These are phyloP conservation scores for Claviceps purpurea DNA, from an alignment of 2,329 filamentous ascomycete genomes.

Conservation along the genomic window DNA sequence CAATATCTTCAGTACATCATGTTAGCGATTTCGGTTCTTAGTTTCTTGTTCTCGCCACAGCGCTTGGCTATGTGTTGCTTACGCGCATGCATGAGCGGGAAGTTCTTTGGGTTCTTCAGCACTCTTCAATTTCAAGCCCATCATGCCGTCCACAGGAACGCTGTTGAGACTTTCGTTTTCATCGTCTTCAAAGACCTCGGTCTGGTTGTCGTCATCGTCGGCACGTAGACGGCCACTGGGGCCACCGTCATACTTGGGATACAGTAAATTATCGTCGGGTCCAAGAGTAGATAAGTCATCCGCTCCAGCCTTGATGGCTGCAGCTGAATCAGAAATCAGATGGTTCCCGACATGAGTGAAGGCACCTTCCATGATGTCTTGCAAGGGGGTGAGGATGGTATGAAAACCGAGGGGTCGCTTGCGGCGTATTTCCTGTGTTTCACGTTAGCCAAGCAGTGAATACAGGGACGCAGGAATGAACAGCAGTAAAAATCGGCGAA, in stretches of 20 bases:
- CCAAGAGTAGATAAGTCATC: slow-evolving; percentile 61
- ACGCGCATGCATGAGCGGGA: slow-evolving; percentile 91
- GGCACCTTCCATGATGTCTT: slow-evolving; percentile 60
- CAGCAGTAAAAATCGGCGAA: neutral
- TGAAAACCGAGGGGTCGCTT: slow-evolving; percentile 5
- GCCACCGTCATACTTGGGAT: slow-evolving; percentile 51
- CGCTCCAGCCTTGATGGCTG: slow-evolving; percentile 76
- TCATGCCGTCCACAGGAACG: slow-evolving; percentile 63
- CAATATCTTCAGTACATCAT: slow-evolving; percentile 53
- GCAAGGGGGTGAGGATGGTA: slow-evolving; percentile 5
- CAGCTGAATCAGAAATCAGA: slow-evolving; percentile 69
- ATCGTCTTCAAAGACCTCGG: slow-evolving; percentile 72
- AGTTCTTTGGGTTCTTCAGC: slow-evolving; percentile 78
- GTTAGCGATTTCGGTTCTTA: neutral
- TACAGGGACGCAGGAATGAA: neutral
- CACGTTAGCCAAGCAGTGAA: neutral
- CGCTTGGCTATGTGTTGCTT: slow-evolving; percentile 24
- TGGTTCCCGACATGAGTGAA: slow-evolving; percentile 84
- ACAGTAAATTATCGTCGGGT: slow-evolving; percentile 69
- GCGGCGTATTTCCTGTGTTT: neutral
- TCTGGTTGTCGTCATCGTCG: slow-evolving; percentile 83
- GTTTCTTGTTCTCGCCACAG: neutral
- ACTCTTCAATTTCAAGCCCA: slow-evolving; percentile 44
- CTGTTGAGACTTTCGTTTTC: slow-evolving; percentile 66
- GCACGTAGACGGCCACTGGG: slow-evolving; percentile 50